Percentiles rank a stretch among this genome's conserved stretches.
These are phyloP conservation scores for Hypoxylon sp. DNA, from an alignment of 2,329 filamentous ascomycete species.

Conservation along the genomic window DNA sequence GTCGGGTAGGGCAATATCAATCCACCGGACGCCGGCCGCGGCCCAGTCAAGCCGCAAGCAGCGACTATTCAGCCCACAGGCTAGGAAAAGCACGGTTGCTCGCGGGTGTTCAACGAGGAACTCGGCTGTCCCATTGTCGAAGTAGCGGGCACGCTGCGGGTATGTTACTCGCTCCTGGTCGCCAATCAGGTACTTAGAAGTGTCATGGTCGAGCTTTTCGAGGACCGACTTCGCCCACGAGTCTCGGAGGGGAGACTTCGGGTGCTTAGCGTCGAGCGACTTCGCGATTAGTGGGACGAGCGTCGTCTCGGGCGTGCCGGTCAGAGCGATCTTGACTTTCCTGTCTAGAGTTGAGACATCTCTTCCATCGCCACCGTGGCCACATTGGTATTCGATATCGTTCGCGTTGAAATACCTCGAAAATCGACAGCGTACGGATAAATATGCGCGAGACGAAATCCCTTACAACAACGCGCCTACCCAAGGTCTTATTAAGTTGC, in stretches of 20 bases:
- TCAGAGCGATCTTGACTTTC: conserved; percentile 32
- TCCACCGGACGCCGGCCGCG: conserved; percentile 43
- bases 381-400: neutral
- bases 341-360: neutral
- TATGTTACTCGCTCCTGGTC: conserved; percentile 16
- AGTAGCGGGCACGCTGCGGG: conserved; percentile 30
- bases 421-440: neutral
- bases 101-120: conserved; percentile 42
- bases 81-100: conserved; percentile 47
- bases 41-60: conserved; percentile 42
- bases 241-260: conserved; percentile 37
- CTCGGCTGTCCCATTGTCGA: conserved; percentile 41
- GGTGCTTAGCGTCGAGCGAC: conserved; percentile 31
- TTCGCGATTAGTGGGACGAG: conserved; percentile 39
- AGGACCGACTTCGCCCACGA: conserved; percentile 30
- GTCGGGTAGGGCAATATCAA: conserved; percentile 51
- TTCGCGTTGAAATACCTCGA: neutral
- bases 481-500: neutral
- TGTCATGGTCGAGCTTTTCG: conserved; percentile 38
- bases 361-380: neutral
- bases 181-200: conserved; percentile 26
- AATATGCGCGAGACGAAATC: neutral
- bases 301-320: conserved; percentile 40
- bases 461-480: neutral
- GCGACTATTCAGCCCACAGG: conserved; percentile 48